Base-by-base conservation (phyloP, 2,329 filamentous ascomycete species). In the Madurella fahalii region DNA sequence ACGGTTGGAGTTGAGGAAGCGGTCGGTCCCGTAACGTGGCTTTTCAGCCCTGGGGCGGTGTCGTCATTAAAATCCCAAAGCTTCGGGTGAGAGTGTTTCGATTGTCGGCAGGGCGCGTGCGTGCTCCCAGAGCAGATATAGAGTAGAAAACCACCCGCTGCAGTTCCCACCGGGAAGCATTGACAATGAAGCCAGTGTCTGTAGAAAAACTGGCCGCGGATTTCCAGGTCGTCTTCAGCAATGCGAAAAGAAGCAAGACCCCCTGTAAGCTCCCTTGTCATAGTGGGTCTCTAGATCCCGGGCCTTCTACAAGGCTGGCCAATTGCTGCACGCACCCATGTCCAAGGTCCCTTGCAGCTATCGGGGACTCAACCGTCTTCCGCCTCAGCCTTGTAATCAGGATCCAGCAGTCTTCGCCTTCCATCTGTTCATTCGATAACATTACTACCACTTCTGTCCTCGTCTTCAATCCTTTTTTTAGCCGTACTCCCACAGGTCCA, bases 1-100 rank as follows among this genome's bases (percentile, higher is more conserved):
- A 40, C 31, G 20, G 54, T 34, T 20, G 43, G 40, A 17, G 42
- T 18, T 16, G 44, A n/a, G 40, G 40, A 4, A 46, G 20, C 37
- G 47, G 30, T 25, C 20, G 15, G 20, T 42, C 31, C 18, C 20
- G 45, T 47, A 58, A 61, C 58, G 58, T 61, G 58, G 57, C 58
- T 60, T 60, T 43, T 56, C 34, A 50, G 16, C 31, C 30, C 4
- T 5, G 31, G 12, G 17, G 40, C 15, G 44, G 15, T 42, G 54
- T 55, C 50, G 54, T 49, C 58, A 54, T 52, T 52, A 51, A 7
- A 25, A 43, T 32, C 34, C 9, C 17, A 37, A 12, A 32, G 15
- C 20, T 46, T 32, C 43, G 5, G 34, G 34, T 37, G 4, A 37
- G 34, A 9, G 13, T 12, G 9, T 37, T 12, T 37, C 13, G 34